Conservation (phyloP, 495 filamentous ascomycete genomes). For the Trichoderma orchidacearum region DNA sequence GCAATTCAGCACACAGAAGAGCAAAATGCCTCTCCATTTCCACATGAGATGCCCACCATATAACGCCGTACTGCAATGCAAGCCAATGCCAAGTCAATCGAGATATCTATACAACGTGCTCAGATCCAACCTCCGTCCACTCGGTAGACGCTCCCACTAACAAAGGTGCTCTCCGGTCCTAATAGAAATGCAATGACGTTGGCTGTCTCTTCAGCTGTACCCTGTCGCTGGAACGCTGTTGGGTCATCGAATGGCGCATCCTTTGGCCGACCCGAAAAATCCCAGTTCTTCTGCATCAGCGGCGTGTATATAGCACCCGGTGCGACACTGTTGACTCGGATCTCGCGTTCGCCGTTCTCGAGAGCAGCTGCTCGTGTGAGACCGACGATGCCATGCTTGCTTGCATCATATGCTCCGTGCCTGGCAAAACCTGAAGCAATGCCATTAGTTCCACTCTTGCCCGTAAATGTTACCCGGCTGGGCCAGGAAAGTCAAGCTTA, state of each 20-base stretch:
- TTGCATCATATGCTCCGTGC: slow-evolving; percentile 39
- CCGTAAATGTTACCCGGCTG: not conserved
- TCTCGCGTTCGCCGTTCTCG: slow-evolving; percentile 36
- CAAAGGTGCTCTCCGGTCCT: slow-evolving; percentile 40
- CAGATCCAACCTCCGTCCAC: slow-evolving; percentile 15
- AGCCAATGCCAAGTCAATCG: not conserved
- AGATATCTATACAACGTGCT: not conserved
- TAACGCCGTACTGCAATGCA: not conserved
- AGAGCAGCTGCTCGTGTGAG: slow-evolving; percentile 43
- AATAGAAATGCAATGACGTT: slow-evolving; percentile 38
- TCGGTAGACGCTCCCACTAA: slow-evolving; percentile 27
- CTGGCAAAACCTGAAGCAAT: slow-evolving; percentile 19
- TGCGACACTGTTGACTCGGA: slow-evolving; percentile 46
- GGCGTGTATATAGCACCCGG: slow-evolving; percentile 46
- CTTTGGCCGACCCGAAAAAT: slow-evolving; percentile 15
- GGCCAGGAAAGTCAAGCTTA: not conserved
- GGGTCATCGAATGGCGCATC: slow-evolving; percentile 19
- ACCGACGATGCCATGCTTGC: slow-evolving; percentile 44
- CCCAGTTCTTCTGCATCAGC: slow-evolving; percentile 26
- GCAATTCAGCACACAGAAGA: not conserved
- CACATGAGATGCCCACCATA: not conserved
- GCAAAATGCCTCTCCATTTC: not conserved
- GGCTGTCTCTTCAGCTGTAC: slow-evolving; percentile 26
- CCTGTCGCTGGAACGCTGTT: slow-evolving; percentile 19
- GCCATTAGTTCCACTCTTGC: not conserved